Evolutionary conservation across 2,329 filamentous ascomycete genomes (phyloP).

Genomic region (Periconia digitata): DNA sequence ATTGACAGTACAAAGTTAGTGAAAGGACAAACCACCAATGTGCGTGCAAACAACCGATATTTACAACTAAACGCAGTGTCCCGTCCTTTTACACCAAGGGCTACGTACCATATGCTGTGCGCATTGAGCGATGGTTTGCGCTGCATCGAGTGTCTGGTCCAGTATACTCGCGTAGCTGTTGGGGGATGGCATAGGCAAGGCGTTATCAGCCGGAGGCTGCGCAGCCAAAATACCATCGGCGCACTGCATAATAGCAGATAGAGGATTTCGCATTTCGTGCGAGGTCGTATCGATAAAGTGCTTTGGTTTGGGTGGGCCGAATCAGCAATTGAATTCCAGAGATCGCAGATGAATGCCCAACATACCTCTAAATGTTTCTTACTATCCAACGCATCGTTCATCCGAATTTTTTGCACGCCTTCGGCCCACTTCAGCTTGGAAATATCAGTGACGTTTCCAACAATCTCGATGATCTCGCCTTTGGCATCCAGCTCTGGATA

Average conservation of each 20-base stretch:
- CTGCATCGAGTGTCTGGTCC: constrained; percentile 34
- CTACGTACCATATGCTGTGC: constrained; percentile 49
- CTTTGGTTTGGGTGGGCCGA: constrained; percentile 7
- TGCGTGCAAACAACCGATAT: too few relatives aligned
- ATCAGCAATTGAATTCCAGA: not conserved
- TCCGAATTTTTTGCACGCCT: constrained; percentile 31
- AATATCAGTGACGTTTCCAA: constrained; percentile 42
- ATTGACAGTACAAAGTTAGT: too few relatives aligned
- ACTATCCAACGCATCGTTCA: constrained; percentile 22
- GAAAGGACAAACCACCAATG: too few relatives aligned
- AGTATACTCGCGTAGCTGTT: constrained; percentile 15
- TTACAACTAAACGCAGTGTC: not conserved
- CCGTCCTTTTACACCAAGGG: too few relatives aligned
- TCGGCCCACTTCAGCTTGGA: constrained; percentile 41
- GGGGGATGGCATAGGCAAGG: not conserved
- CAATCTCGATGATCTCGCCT: constrained; percentile 30
- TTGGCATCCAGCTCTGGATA: constrained; percentile 26
- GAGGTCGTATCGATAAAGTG: constrained; percentile 40
- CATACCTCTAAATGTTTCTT: constrained; percentile 25
- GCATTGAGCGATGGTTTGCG: constrained; percentile 48
- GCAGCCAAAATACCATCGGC: constrained; percentile 40
- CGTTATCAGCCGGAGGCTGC: constrained; percentile 2
- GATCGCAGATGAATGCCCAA: too few relatives aligned
- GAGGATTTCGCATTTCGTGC: constrained; percentile 49
- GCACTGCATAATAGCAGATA: constrained; percentile 47